Evolutionary conservation across 2,329 filamentous ascomycete species (phyloP), one percentile per base, ranked within the genome.

Genomic region (Exserohilum rostratum): DNA sequence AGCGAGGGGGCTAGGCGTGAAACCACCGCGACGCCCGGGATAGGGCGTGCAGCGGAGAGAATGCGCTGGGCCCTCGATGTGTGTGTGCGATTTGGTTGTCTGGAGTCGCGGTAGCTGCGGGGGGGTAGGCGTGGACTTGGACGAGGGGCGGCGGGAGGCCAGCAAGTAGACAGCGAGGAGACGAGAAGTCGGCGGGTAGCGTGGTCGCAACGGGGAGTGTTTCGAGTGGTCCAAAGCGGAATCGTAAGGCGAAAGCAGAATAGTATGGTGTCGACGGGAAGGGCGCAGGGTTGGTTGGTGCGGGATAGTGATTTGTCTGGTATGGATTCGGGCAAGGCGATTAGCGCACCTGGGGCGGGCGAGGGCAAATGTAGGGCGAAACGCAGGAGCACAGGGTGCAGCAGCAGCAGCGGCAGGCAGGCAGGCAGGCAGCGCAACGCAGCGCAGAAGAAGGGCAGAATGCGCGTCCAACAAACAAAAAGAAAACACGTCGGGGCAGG

Each of bases 1-100:
- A 49, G 33, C 17, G 42, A 46, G 40, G 39, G 27, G 43, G 38
- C 48, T 53, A 18, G 53, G 17, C 27, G 40, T 18, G 40, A 40
- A 46, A 38, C 53, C 46, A 50, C 27, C 22, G 45, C 46, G 54
- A 46, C 45, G 22, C 53, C 57, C 39, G 27, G 37, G 13, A 20
- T 17, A 54, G 57, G 57, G 50, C 46, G 46, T 49, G 56, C 40
- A 46, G 50, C 46, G 39, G 22, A 20, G 25, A 4, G 42, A 44
- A 20, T 50, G 15, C n/a, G 25, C 20, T 31, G 25, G 30, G 12
- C 42, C 46, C 50, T 49, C 54, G 48, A 25, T 37, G 13, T 17
- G 25, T 29, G 46, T 46, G 15, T n/a, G 11, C 30, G 18, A 34
- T 17, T 33, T 37, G 10, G 20, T 46, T 30, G 12, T 33, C 35